phyloP scores from a whole-genome alignment of 176 grass and related monocot species.

The Ensete ventricosum region DNA sequence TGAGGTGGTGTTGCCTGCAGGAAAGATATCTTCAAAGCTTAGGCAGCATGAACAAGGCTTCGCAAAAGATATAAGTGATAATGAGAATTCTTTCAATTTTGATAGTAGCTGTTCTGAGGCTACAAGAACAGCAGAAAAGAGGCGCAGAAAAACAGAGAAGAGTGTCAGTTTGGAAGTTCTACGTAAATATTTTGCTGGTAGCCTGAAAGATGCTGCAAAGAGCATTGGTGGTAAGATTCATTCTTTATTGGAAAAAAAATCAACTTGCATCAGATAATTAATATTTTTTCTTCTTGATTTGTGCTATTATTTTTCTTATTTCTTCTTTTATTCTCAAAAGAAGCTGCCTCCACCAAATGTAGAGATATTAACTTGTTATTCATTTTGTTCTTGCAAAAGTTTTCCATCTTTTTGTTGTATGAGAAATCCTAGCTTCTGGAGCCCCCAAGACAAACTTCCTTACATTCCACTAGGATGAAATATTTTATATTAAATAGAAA shows the following conservation, averaged over 20 bases:
- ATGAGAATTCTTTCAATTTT: constrained; percentile 14
- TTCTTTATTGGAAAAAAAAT: constrained; percentile 16
- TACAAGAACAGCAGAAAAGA: constrained; percentile 41
- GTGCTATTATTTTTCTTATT: background rate
- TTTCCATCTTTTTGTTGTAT: too few relatives aligned
- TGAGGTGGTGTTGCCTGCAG: too few relatives aligned
- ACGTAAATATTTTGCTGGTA: constrained; percentile 81
- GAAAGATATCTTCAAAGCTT: too few relatives aligned
- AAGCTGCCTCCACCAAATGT: background rate
- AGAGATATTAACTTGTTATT: too few relatives aligned
- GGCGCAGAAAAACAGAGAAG: constrained; percentile 72
- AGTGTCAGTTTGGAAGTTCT: constrained; percentile 79
- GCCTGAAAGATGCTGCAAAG: constrained; percentile 92
- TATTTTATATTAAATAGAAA: too few relatives aligned
- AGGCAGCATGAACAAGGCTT: constrained; percentile 9
- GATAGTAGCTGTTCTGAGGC: constrained; percentile 25
- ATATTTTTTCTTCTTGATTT: constrained; percentile 22
- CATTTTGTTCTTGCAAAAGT: too few relatives aligned
- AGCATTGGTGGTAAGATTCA: constrained; percentile 70
- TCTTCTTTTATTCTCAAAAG: background rate
- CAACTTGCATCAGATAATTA: constrained; percentile 22
- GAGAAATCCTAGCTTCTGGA: too few relatives aligned
- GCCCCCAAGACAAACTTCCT: too few relatives aligned
- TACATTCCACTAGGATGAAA: too few relatives aligned
- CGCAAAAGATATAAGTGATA: constrained; percentile 3